Evolutionary conservation across 116 monocot species (phyloP).

Genomic region (Iris pallida): DNA sequence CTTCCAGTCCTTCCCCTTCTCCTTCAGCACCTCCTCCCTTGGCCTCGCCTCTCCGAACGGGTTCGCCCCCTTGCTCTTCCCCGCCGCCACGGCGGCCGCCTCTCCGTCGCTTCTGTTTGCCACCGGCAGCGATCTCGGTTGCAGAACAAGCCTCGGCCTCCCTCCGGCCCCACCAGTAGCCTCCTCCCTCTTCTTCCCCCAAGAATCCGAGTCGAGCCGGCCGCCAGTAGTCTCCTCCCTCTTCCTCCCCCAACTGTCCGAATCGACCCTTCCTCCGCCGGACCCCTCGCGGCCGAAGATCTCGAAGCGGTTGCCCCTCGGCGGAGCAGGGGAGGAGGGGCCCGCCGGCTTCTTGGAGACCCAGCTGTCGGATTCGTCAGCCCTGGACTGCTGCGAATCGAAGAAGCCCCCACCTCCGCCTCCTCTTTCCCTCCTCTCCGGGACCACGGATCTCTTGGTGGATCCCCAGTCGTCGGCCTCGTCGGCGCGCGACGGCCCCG

Average conservation of each 20-base stretch:
- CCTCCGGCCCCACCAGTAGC: conserved; percentile 17
- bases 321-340: conserved; percentile 19
- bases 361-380: conserved; percentile 68
- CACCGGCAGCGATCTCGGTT: conserved; percentile 65
- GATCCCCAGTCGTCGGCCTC: conserved; percentile 15
- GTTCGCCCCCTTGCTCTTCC: conserved; percentile 41
- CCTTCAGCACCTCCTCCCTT: conserved; percentile 86
- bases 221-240: too few relatives aligned
- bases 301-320: conserved; percentile 27
- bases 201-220: too few relatives aligned
- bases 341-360: conserved; percentile 39
- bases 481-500: conserved; percentile 6
- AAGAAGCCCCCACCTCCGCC: conserved; percentile 31
- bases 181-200: conserved; percentile 38
- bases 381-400: conserved; percentile 34
- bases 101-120: conserved; percentile 22
- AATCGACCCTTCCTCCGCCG: conserved; percentile 5
- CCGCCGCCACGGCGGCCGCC: too few relatives aligned
- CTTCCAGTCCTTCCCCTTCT: conserved; percentile 92
- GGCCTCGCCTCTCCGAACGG: conserved; percentile 86
- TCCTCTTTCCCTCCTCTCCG: conserved; percentile 35
- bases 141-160: conserved; percentile 73
- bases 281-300: conserved; percentile 34
- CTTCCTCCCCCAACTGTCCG: conserved; percentile 29
- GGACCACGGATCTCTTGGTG: conserved; percentile 41